A percentile compares a stretch with the other conserved stretches of the same genome.
These are phyloP conservation scores for Phyllosticta citribraziliensis DNA, from an alignment of 2,329 filamentous ascomycete genomes.

Conservation along the genomic window DNA sequence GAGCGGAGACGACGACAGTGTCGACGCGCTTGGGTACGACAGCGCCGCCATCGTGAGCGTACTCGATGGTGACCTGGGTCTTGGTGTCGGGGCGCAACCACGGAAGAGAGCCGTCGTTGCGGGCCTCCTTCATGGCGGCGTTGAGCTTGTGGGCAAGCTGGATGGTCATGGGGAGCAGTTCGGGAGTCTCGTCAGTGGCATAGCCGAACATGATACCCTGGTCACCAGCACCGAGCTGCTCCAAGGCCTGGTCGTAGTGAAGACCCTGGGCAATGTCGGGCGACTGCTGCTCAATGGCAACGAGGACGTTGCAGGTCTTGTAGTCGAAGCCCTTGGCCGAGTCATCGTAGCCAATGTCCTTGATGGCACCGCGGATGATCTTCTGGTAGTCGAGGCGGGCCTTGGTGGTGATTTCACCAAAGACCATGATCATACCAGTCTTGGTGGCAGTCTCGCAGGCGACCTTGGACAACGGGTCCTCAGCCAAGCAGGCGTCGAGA, in stretches of 20 bases:
- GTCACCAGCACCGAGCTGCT: slow-evolving; percentile 97
- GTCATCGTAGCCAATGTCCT: slow-evolving; percentile 97
- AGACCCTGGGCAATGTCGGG: slow-evolving; percentile 98
- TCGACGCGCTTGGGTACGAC: slow-evolving; percentile 88
- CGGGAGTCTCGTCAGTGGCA: slow-evolving; percentile 97
- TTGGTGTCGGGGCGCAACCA: slow-evolving; percentile 99
- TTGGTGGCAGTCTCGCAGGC: slow-evolving; percentile 99
- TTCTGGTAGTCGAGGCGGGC: slow-evolving; percentile 95
- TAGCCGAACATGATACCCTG: slow-evolving; percentile 99
- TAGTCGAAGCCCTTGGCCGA: slow-evolving; percentile 98
- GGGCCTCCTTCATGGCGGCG: slow-evolving; percentile 81
- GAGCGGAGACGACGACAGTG: slow-evolving; percentile 92
- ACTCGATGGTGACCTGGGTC: slow-evolving; percentile 98
- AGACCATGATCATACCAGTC: slow-evolving; percentile 95
- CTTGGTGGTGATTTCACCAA: slow-evolving; percentile 88
- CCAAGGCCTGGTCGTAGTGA: slow-evolving; percentile 92
- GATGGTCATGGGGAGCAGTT: slow-evolving; percentile 90
- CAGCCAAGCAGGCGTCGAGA: slow-evolving; percentile 90
- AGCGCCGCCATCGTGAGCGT: slow-evolving; percentile 90
- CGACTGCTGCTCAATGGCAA: slow-evolving; percentile 98
- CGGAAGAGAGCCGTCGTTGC: slow-evolving; percentile 74
- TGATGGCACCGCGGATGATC: slow-evolving; percentile 86
- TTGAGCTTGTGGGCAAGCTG: slow-evolving; percentile 96
- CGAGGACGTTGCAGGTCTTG: slow-evolving; percentile 98
- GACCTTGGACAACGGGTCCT: slow-evolving; percentile 95